A percentile compares a stretch with the other conserved stretches of the same genome.
Evolutionary conservation across 208 protist genomes (phyloP).

Genomic region (Crithidia mellificae): DNA sequence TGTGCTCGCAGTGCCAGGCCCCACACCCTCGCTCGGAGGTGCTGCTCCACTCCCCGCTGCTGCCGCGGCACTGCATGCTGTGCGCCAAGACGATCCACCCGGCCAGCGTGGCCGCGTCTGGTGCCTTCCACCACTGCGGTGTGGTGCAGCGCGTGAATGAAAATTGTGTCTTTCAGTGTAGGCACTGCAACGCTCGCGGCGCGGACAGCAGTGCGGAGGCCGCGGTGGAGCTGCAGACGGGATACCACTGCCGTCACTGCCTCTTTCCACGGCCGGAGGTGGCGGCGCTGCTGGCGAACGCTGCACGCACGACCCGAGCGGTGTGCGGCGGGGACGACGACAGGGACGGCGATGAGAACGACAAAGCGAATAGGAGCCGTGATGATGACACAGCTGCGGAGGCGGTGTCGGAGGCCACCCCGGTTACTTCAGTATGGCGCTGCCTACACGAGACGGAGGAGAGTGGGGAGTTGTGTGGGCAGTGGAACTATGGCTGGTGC

Average conservation of each 20-base stretch:
- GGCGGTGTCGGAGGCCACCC: too few species aligned
- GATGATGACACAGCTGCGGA: too few species aligned
- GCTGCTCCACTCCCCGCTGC: conserved; percentile 45
- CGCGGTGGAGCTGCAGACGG: conserved; percentile 34
- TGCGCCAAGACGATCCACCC: conserved; percentile 45
- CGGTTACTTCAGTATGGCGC: conserved; percentile 57
- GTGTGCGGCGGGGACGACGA: too few species aligned
- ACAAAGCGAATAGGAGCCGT: too few species aligned
- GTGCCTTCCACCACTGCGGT: conserved; percentile 50
- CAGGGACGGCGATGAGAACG: too few species aligned
- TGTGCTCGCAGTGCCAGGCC: conserved; percentile 54
- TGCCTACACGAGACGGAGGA: conserved; percentile 59
- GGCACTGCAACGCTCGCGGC: conserved; percentile 35
- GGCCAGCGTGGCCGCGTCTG: conserved; percentile 5
- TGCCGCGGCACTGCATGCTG: conserved; percentile 66
- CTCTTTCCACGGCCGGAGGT: conserved; percentile 52
- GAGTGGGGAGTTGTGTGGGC: conserved; percentile 41
- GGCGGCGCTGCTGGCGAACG: not conserved
- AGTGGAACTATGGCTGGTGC: conserved; percentile 85
- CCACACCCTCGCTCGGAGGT: conserved; percentile 71
- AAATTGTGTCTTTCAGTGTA: conserved; percentile 62
- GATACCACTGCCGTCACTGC: conserved; percentile 69
- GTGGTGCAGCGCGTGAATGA: conserved; percentile 60
- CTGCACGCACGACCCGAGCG: not conserved
- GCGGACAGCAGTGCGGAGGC: conserved; percentile 8